These are phyloP conservation scores for Fragosphaeria purpurea DNA, from an alignment of 2,329 filamentous ascomycete species.

Conservation along the genomic window DNA sequence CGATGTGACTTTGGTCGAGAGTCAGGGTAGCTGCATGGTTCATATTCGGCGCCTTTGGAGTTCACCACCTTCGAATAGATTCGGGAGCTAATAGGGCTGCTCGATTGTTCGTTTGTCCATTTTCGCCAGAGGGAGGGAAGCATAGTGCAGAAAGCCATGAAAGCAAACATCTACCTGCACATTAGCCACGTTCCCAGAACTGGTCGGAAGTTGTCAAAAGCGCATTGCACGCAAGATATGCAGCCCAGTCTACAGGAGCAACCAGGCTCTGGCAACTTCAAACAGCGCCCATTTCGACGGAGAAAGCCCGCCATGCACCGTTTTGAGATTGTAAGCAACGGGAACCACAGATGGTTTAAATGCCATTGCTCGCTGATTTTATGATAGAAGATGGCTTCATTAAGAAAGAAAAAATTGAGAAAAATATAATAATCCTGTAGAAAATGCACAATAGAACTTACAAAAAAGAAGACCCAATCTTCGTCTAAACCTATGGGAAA, in stretches of 20 bases:
- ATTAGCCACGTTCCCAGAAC: slow-evolving; percentile 16
- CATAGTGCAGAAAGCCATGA: slow-evolving; percentile 18
- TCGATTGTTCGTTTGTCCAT: too few species aligned
- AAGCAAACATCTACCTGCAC: slow-evolving; percentile 19
- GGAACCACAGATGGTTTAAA: slow-evolving; percentile 7
- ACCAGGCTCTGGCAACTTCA: slow-evolving; percentile 14
- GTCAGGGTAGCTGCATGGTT: slow-evolving; percentile 27
- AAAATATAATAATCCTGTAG: slow-evolving; percentile 21
- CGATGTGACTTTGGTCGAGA: slow-evolving; percentile 28
- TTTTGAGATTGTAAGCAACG: slow-evolving; percentile 21
- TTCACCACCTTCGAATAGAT: slow-evolving; percentile 17
- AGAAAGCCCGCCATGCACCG: slow-evolving; percentile 27
- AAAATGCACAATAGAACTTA: slow-evolving; percentile 16
- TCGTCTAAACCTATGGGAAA: slow-evolving; percentile 22
- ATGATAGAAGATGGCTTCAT: too few species aligned
- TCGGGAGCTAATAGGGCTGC: not conserved
- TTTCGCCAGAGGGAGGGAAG: slow-evolving; percentile 6
- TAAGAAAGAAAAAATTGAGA: not conserved
- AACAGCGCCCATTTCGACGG: slow-evolving; percentile 18
- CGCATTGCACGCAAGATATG: slow-evolving; percentile 6
- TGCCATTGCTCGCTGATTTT: slow-evolving; percentile 15
- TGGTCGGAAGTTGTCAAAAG: slow-evolving; percentile 7
- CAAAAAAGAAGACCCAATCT: slow-evolving; percentile 20
- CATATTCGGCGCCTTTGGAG: slow-evolving; percentile 24
- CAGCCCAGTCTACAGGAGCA: slow-evolving; percentile 8